Evolutionary conservation across 179 eudicot species (phyloP), one percentile per base, ranked within the genome.

Genomic region (Vitellaria paradoxa): DNA sequence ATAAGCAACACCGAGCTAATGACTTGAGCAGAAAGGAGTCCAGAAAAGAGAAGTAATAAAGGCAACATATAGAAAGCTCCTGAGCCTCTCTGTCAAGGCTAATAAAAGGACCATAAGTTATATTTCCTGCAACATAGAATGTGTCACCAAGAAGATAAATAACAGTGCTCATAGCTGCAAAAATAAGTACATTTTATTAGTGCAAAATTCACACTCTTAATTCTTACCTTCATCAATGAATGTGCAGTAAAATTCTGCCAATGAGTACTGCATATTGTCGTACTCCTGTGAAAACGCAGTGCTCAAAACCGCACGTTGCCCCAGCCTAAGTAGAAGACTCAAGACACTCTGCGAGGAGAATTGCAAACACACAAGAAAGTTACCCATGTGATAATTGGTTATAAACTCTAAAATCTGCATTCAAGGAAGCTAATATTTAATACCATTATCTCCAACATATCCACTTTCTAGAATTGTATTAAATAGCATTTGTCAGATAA

Each of bases 1-100:
- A 84, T 76, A 94, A 80, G 87, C 98, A 96, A 83, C 93, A 94
- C 61, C 87, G 81, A 77, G 87, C 91, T 76, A 96, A 61, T 62
- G 98, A 89, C 84, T 89, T 81, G 67, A 96, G 89, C 81, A 96
- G 79, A 65, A 59, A 77, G 23, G 81, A 77, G 74, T 92, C 92
- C 87, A 96, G 53, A 71, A 71, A 77, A 78, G 94, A 82, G 84
- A 89, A 88, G 80, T 92, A 96, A 74, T 90, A 94, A 74, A 94
- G 88, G 87, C 93, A 94, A 69, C 93, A 89, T 24, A 94, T 55
- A 62, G 93, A 84, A 70, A 92, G 88, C 81, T 90, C 93, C 81
- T 96, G 98, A 78, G 83, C 81, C 72, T 88, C 97, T 81, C 78
- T 85, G 13, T 91, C 81, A 79, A 94, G 96, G 76, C 84, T 86